Evolutionary conservation across 805 yeast genomes (phyloP), one percentile per base, ranked within the genome.

Genomic region (Cyberlindnera subsufficiens): DNA sequence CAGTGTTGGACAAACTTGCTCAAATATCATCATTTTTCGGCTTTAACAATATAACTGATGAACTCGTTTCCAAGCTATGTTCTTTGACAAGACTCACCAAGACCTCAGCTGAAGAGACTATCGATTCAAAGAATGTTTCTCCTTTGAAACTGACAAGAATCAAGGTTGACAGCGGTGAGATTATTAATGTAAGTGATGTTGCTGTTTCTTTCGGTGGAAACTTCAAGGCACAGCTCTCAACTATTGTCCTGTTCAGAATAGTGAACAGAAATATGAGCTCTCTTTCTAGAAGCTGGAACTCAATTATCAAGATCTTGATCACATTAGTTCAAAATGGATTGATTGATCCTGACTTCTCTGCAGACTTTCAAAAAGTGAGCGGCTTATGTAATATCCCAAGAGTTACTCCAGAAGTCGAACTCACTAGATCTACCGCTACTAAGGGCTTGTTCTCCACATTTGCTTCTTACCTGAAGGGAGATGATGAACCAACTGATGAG

Each of bases 401-500:
- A 46, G 84, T 87, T 4, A 71, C 72, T 41, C 86, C 96, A 0
- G 80, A 78, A 33, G 77, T 77, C 52, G 72, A 80, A 8, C 75
- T 87, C 34, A 78, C 77, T 31, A 74, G 82, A 54, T 66, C 76
- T 1, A 78, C 78, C 38, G 80, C 83, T 1, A 75, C 79, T 31
- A 85, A 80, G 53, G 95, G 98, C 2, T 58, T 93, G n/a, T 76
- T 93, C 42, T 86, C 96, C 0, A 86, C 98, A 0, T 82, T 93
- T 54, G 89, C 97, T 1, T 87, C 96, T 0, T 91, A 89, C 56
- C 74, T 93, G 63, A 86, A 93, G 49, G 93, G 97, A 16, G 97
- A 89, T 55, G 95, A 87, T 42, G 98, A 91, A 61, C 99, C 99
- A 11, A 77, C 95, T 2, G 95, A 86, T 43, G 96, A 87, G 56